Evolutionary conservation across 345 rosid genomes (phyloP).

Genomic region (Eucalyptus coolabah): DNA sequence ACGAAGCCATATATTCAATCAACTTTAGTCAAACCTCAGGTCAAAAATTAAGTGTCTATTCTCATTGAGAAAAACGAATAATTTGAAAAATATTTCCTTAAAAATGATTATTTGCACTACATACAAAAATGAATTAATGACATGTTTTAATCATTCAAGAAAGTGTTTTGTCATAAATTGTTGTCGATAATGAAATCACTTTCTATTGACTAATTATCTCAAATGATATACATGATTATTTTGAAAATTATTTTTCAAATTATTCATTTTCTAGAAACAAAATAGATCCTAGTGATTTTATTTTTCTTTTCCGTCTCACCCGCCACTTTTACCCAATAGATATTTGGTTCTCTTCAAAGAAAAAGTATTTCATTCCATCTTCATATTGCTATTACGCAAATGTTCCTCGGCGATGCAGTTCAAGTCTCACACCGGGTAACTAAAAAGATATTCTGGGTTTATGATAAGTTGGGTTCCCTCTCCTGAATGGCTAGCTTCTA

Average conservation of each 20-base stretch:
- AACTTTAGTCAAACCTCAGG: not conserved
- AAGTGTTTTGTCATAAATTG: not conserved
- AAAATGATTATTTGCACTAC: not conserved
- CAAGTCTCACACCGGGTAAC: too few relatives aligned
- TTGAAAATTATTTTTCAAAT: too few relatives aligned
- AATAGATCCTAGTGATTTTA: too few relatives aligned
- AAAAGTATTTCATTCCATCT: not conserved
- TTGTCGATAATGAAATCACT: not conserved
- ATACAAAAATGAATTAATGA: not conserved
- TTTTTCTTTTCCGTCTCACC: not conserved
- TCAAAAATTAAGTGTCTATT: not conserved
- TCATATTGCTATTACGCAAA: not conserved
- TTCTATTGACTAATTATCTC: not conserved
- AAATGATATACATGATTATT: not conserved
- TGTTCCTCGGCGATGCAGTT: not conserved
- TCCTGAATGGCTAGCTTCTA: too few relatives aligned
- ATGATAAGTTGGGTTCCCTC: too few relatives aligned
- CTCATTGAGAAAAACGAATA: fast-evolving
- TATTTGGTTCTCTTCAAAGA: not conserved
- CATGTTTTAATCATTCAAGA: not conserved
- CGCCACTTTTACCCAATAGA: not conserved
- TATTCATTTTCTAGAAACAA: not conserved
- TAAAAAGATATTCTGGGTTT: too few relatives aligned
- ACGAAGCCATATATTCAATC: not conserved
- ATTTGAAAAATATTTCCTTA: not conserved